Base-by-base conservation (phyloP, 257 asterid genomes). In the Nicotiana benthamiana region DNA sequence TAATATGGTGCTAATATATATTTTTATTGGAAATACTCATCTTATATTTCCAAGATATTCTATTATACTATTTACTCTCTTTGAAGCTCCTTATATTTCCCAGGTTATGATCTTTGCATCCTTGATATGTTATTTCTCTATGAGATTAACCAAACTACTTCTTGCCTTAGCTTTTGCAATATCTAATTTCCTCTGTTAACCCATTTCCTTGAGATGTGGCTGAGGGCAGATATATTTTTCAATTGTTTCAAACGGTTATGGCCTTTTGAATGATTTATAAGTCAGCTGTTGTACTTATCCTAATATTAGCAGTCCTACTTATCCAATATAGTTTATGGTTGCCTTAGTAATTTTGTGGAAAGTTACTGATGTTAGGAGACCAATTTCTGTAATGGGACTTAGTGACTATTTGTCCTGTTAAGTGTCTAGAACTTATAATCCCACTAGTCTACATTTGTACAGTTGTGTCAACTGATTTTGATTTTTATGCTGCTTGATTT, bases 401-500 rank as follows among this genome's bases (percentile, higher is more conserved):
- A 15, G 61, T 24, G 78, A 15, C 61, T 74, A 51, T 17, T 27
- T 48, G 20, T 70, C 20, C 20, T 43, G 20, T 70, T 26, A 46
- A 74, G 43, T 48, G 78, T 26, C 77, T 48, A 74, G 40, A 74
- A 8, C 61, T 74, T 74, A 48, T 48, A 48, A 56, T 48, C 26
- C 8, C 61, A 22, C 40, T 48, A 24, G 60, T 24, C 78, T 74
- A 74, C 1, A 48, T 15, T 48, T 48, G 61, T 24, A 7, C 61
- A 1, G 40, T 74, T 24, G 7, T 24, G 57, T 46, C 15, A 24
- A 24, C 78, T 24, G 26, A 4, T 27, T 54, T 59, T 60, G 78
- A 82, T 18, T 17, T 12, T 59, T 72, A 26, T 24, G 26, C 48
- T 79, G 51, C 59, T 79, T 64, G 76, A 59, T 79, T 82, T 87